phyloP scores from a whole-genome alignment of 208 protist genomes.

The Blastocrithidia nonstop region DNA sequence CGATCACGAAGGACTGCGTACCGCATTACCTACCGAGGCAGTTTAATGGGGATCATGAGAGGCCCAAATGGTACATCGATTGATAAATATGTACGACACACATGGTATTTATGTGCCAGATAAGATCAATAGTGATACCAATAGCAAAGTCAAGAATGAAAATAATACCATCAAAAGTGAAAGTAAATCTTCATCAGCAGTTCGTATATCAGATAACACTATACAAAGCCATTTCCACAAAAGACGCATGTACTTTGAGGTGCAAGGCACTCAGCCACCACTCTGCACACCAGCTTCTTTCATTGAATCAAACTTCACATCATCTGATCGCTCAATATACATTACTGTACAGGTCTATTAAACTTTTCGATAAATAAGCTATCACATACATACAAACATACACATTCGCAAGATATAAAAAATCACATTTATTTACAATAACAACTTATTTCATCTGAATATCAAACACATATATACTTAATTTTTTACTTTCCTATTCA shows the following conservation, averaged over 20 bases:
- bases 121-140: constrained; percentile 3
- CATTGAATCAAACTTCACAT: constrained; percentile 33
- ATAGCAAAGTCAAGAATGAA: not conserved
- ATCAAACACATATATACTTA: constrained; percentile 1
- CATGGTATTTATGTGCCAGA: constrained; percentile 12
- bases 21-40: too few relatives aligned
- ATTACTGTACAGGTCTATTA: constrained; percentile 16
- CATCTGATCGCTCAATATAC: constrained; percentile 42
- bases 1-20: too few relatives aligned
- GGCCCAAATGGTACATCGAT: too few relatives aligned
- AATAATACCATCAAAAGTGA: too few relatives aligned
- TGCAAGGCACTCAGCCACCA: constrained; percentile 39
- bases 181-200: too few relatives aligned
- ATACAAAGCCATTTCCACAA: not conserved
- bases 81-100: too few relatives aligned
- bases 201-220: not conserved
- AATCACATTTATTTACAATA: not conserved
- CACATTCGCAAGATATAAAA: not conserved
- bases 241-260: constrained; percentile 22
- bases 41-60: too few relatives aligned
- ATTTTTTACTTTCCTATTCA: not conserved
- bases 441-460: constrained; percentile 1
- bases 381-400: not conserved
- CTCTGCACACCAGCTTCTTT: constrained; percentile 32
- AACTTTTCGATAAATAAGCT: not conserved